A percentile compares a stretch with the other conserved stretches of the same genome.
phyloP scores from a whole-genome alignment of 805 yeast species.

The Spathaspora girioi region DNA sequence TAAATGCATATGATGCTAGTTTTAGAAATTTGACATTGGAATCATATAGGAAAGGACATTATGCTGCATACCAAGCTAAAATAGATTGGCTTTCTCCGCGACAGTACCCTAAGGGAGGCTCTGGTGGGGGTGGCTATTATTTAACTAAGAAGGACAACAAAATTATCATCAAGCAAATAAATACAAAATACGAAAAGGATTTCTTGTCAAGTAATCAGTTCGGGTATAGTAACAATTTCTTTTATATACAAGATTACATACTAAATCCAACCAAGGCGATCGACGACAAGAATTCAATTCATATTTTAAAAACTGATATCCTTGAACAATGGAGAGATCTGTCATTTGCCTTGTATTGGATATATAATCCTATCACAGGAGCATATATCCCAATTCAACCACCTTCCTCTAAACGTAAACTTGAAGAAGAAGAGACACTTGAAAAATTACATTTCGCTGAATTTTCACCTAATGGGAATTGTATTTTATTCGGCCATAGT shows the following conservation, averaged over 20 bases:
- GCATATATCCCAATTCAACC: conserved; percentile 34
- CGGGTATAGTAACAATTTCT: conserved; percentile 37
- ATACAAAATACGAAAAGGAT: conserved; percentile 22
- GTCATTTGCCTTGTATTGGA: conserved; percentile 35
- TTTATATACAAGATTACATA: conserved; percentile 24
- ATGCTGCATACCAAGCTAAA: conserved; percentile 10
- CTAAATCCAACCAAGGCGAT: conserved; percentile 42
- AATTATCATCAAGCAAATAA: conserved; percentile 22
- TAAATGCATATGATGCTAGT: conserved; percentile 25
- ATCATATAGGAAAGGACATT: conserved; percentile 19
- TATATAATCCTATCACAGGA: conserved; percentile 22
- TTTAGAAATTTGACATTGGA: conserved; percentile 26
- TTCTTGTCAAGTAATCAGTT: conserved; percentile 34
- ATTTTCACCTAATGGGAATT: conserved; percentile 60
- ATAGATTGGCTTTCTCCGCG: conserved; percentile 25
- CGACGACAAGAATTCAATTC: conserved; percentile 39
- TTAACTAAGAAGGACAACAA: conserved; percentile 12
- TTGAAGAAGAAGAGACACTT: conserved; percentile 11
- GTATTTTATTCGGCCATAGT: conserved; percentile 51
- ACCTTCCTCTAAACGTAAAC: conserved; percentile 4
- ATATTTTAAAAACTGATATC: conserved; percentile 52
- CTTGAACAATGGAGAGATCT: conserved; percentile 42
- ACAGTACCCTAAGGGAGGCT: conserved; percentile 25
- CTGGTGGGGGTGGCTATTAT: conserved; percentile 29
- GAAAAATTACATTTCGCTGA: conserved; percentile 47